These are phyloP conservation scores for Coemansia sp. DNA, from an alignment of 371 early-diverging fungal species.

Conservation along the genomic window DNA sequence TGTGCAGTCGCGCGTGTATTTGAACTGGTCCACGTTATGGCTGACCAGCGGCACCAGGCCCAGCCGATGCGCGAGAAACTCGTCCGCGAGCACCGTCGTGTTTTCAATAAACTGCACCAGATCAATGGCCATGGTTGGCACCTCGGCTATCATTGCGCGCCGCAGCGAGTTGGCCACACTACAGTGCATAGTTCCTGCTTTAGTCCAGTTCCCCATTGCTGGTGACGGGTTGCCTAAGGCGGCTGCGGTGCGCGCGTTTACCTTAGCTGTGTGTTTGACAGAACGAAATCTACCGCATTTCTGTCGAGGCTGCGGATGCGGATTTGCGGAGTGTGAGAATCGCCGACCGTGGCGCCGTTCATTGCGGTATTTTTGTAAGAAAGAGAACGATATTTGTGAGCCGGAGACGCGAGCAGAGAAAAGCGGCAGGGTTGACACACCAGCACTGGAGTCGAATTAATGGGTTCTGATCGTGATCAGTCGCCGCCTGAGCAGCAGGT, in stretches of 20 bases:
- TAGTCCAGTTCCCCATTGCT: conserved; percentile 2
- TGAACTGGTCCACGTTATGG: conserved; percentile 72
- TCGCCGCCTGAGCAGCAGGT: too few relatives aligned
- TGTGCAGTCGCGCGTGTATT: conserved; percentile 87
- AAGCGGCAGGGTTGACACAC: too few relatives aligned
- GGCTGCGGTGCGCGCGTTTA: conserved; percentile 37
- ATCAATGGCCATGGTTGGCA: conserved; percentile 99
- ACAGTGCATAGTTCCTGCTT: not conserved
- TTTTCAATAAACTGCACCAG: conserved; percentile 96
- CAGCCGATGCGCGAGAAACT: conserved; percentile 97
- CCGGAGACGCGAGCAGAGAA: too few relatives aligned
- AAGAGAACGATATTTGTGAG: too few relatives aligned
- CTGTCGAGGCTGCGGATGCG: conserved; percentile 69
- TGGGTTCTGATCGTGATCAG: too few relatives aligned
- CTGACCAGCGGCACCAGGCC: conserved; percentile 96
- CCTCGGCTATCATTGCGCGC: conserved; percentile 96
- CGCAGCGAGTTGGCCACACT: conserved; percentile 97
- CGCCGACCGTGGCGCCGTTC: conserved; percentile 27
- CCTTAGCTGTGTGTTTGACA: conserved; percentile 72
- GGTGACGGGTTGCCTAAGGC: conserved; percentile 39
- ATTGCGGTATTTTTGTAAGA: conserved; percentile 1
- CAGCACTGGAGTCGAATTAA: too few relatives aligned
- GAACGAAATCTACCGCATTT: conserved; percentile 69
- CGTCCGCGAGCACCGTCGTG: conserved; percentile 97
- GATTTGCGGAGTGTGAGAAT: conserved; percentile 65